These are phyloP conservation scores for Camillea tinctor DNA, from an alignment of 2,329 filamentous ascomycete genomes.

Conservation along the genomic window DNA sequence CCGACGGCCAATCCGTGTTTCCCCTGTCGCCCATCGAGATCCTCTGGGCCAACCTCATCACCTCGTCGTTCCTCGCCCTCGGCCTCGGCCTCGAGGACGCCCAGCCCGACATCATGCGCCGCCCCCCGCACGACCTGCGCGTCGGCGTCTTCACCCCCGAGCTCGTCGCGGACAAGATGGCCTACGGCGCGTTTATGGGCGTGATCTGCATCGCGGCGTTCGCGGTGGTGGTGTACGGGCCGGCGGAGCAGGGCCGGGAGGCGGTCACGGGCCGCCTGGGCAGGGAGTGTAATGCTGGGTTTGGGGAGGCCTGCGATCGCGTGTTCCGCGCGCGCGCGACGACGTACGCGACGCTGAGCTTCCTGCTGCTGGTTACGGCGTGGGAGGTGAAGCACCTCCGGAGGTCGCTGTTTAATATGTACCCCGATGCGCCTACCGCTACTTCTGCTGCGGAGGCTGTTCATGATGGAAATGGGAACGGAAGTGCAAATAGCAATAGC, in stretches of 20 bases:
- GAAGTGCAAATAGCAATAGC: no score
- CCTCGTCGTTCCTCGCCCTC: conserved; percentile 68
- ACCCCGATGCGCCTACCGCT: no score
- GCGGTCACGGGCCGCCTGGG: conserved; percentile 44
- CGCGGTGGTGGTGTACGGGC: conserved; percentile 54
- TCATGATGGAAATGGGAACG: no score
- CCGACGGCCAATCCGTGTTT: conserved; percentile 59
- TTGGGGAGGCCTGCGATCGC: conserved; percentile 48
- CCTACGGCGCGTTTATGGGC: conserved; percentile 65
- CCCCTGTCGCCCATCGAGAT: conserved; percentile 72
- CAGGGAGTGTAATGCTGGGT: conserved; percentile 56
- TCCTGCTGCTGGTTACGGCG: conserved; percentile 65
- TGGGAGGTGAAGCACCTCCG: conserved; percentile 75
- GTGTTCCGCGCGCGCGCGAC: conserved; percentile 66
- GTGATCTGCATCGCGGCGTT: conserved; percentile 61
- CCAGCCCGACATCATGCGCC: conserved; percentile 64
- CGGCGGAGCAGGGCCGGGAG: background rate
- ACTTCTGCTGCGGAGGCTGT: no score
- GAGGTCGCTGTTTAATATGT: conserved; percentile 67
- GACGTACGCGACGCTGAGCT: conserved; percentile 68
- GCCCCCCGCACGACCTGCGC: conserved; percentile 61
- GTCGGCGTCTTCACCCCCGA: conserved; percentile 63
- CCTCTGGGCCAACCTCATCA: conserved; percentile 75
- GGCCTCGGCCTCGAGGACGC: conserved; percentile 71
- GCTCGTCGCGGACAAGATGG: conserved; percentile 64